phyloP scores from a whole-genome alignment of 2,329 filamentous ascomycete species.

The Drechslerella stenobrocha region DNA sequence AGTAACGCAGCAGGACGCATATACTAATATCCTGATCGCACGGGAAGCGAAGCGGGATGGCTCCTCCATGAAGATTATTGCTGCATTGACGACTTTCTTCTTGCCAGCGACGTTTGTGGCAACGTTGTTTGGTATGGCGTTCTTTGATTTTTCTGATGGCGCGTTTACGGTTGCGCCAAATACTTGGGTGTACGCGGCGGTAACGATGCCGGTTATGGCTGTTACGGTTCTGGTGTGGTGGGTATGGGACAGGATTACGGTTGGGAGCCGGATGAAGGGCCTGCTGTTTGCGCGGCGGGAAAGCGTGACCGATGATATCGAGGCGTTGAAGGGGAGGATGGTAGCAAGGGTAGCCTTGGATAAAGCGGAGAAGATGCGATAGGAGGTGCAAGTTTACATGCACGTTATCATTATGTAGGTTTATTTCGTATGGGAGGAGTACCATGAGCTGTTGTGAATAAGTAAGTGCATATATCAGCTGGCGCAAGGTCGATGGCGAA shows the following conservation, averaged over 20 bases:
- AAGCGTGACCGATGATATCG: conserved; percentile 11
- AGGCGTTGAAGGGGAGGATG: conserved; percentile 17
- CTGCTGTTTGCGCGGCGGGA: conserved; percentile 10
- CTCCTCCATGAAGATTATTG: conserved; percentile 19
- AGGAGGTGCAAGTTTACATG: too few species aligned
- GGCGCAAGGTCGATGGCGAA: too few species aligned
- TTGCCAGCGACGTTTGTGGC: conserved; percentile 9
- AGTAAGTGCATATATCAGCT: too few species aligned
- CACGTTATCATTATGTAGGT: too few species aligned
- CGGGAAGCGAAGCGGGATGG: conserved; percentile 13
- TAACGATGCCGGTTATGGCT: conserved; percentile 15
- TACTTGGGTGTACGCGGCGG: conserved; percentile 18
- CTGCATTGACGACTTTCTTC: conserved; percentile 16
- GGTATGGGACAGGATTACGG: conserved; percentile 15
- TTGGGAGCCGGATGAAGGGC: conserved; percentile 9
- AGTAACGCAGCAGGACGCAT: conserved; percentile 14
- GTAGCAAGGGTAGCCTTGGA: too few species aligned
- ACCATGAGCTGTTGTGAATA: too few species aligned
- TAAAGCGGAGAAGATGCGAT: too few species aligned
- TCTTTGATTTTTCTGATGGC: conserved; percentile 8
- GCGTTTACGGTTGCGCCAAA: conserved; percentile 5
- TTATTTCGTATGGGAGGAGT: too few species aligned
- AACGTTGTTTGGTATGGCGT: conserved; percentile 15
- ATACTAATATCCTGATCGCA: conserved; percentile 23
- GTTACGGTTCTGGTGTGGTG: conserved; percentile 17